These are phyloP conservation scores for Celoporthe dispersa DNA, from an alignment of 2,329 filamentous ascomycete genomes.

Conservation along the genomic window DNA sequence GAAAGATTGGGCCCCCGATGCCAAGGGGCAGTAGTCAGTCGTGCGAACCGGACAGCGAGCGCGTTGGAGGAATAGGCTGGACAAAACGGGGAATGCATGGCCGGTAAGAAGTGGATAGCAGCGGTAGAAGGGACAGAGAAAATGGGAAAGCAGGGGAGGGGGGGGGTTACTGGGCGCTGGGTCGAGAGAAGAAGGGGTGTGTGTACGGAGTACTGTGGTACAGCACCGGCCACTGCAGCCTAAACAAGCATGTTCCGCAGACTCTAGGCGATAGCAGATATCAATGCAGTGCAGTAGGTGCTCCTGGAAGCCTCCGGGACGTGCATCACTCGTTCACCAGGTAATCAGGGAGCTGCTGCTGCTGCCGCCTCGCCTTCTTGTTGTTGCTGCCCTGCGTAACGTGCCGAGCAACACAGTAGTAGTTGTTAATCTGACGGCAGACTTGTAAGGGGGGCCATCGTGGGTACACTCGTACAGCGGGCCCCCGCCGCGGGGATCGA, in stretches of 20 bases:
- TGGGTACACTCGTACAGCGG: constrained; percentile 19
- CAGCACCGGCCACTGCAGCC: constrained; percentile 4
- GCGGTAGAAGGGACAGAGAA: constrained; percentile 18
- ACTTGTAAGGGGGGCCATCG: constrained; percentile 5
- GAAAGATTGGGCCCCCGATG: constrained; percentile 12
- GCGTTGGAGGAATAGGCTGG: constrained; percentile 16
- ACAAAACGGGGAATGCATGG: constrained; percentile 15
- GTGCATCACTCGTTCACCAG: not conserved
- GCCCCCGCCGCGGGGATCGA: constrained; percentile 25
- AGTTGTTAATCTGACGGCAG: not conserved
- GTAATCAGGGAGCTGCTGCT: not conserved
- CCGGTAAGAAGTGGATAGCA: constrained; percentile 23
- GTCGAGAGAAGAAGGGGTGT: constrained; percentile 19
- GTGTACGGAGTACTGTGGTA: too few relatives aligned
- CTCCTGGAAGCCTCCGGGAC: not conserved
- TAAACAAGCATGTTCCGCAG: constrained; percentile 4
- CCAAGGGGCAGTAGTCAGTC: not conserved
- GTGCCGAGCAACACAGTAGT: not conserved
- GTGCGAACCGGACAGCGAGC: constrained; percentile 12
- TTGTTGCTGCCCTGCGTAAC: not conserved
- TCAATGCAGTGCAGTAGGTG: not conserved
- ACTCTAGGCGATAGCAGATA: not conserved
- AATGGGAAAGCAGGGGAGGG: not conserved
- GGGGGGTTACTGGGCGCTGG: too few relatives aligned
- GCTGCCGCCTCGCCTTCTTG: too few relatives aligned